Percentiles rank a stretch among this genome's conserved stretches.
Evolutionary conservation across 139 green algal genomes (phyloP).

Genomic region (Tetradesmus lagerheimii): DNA sequence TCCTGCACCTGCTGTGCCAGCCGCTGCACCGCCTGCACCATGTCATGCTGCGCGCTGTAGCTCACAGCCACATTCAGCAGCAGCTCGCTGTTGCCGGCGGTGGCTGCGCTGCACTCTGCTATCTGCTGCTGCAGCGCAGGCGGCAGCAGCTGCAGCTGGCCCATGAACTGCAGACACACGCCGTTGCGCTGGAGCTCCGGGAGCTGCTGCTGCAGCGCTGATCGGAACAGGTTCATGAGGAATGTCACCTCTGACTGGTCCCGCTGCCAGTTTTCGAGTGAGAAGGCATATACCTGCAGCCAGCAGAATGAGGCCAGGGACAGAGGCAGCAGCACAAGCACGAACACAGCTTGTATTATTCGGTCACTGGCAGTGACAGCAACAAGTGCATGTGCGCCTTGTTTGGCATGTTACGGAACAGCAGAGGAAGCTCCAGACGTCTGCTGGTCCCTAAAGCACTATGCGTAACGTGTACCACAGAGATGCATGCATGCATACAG

Average conservation of each 20-base stretch:
- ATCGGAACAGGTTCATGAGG: slow-evolving; percentile 76
- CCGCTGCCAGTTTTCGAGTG: slow-evolving; percentile 84
- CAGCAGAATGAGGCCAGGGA: neutral
- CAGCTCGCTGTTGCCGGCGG: slow-evolving; percentile 47
- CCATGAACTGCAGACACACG: slow-evolving; percentile 76
- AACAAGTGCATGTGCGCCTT: neutral
- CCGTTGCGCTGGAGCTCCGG: slow-evolving; percentile 52
- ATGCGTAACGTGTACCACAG: neutral
- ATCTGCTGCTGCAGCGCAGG: slow-evolving; percentile 55
- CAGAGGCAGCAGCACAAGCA: neutral
- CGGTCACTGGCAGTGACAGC: neutral
- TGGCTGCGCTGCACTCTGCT: slow-evolving; percentile 44
- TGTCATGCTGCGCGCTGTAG: slow-evolving; percentile 79
- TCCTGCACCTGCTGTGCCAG: slow-evolving; percentile 65
- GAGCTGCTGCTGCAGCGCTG: slow-evolving; percentile 55
- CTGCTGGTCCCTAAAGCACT: too few relatives aligned
- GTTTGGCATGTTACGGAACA: neutral
- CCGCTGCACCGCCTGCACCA: slow-evolving; percentile 65
- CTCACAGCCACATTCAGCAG: slow-evolving; percentile 65
- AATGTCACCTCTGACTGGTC: slow-evolving; percentile 68
- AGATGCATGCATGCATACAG: neutral
- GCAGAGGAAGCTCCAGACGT: neutral
- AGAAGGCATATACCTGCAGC: slow-evolving; percentile 75
- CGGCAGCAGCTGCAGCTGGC: slow-evolving; percentile 63
- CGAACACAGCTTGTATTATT: neutral